Conservation (phyloP, 345 rosid genomes). For the Euphorbia tirucalli region DNA sequence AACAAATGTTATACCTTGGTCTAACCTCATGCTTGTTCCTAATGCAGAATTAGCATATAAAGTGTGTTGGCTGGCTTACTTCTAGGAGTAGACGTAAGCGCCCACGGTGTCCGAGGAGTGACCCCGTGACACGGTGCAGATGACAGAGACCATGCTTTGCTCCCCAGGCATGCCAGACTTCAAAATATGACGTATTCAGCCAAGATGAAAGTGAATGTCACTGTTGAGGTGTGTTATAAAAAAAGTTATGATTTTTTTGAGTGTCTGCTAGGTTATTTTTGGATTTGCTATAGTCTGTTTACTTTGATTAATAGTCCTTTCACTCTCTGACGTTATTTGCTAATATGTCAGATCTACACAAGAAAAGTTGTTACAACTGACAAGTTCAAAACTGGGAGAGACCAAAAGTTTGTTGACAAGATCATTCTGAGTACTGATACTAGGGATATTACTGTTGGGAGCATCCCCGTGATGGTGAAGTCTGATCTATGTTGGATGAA, state of each 20-base stretch:
- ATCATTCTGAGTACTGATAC: conserved; percentile 31
- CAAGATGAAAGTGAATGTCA: conserved; percentile 58
- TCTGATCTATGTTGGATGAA: conserved; percentile 75
- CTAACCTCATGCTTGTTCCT: too few relatives aligned
- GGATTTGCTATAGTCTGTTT: background rate
- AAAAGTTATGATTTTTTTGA: too few relatives aligned
- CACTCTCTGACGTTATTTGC: conserved; percentile 13
- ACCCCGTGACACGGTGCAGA: too few relatives aligned
- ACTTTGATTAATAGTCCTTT: background rate
- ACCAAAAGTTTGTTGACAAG: conserved; percentile 39
- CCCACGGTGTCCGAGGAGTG: too few relatives aligned
- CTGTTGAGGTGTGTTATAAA: conserved; percentile 76
- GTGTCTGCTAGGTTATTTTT: background rate
- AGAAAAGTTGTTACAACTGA: conserved; percentile 49
- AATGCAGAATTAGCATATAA: too few relatives aligned
- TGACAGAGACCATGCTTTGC: too few relatives aligned
- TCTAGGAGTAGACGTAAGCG: too few relatives aligned
- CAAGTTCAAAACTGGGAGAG: conserved; percentile 85
- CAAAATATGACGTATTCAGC: conserved; percentile 93
- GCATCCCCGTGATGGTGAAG: conserved; percentile 88
- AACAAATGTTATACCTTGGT: too few relatives aligned
- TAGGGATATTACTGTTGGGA: conserved; percentile 59
- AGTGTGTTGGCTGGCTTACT: too few relatives aligned
- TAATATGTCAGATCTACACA: conserved; percentile 51
- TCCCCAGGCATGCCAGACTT: conserved; percentile 79